Conservation (phyloP, 1,284 basidiomycete genomes). For the Stereum hirsutum region DNA sequence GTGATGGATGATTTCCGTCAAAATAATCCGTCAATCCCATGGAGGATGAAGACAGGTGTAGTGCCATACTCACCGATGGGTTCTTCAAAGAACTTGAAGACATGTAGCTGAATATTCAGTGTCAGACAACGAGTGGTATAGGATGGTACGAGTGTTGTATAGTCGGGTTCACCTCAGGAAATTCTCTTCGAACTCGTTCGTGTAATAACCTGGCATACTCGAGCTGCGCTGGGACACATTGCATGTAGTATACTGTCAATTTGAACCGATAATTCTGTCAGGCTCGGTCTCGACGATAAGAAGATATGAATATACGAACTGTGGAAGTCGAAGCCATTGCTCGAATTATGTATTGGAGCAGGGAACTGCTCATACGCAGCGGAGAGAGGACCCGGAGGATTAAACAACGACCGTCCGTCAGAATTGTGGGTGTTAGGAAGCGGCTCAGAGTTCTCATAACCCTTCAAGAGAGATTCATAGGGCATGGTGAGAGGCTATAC, state of each 20-base stretch:
- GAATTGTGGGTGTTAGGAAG: constrained; percentile 39
- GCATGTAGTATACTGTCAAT: constrained; percentile 69
- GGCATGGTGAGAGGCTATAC: too few species aligned
- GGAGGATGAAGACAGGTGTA: background rate
- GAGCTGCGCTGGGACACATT: constrained; percentile 30
- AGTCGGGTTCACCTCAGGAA: constrained; percentile 57
- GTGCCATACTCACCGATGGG: constrained; percentile 39
- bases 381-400: constrained; percentile 34
- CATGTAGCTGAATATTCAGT: constrained; percentile 39
- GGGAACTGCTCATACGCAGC: constrained; percentile 45
- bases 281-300: too few species aligned
- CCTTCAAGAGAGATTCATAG: constrained; percentile 31
- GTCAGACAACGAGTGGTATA: background rate
- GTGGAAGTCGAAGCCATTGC: constrained; percentile 63
- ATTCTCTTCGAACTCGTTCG: constrained; percentile 55
- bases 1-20: too few species aligned
- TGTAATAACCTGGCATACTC: constrained; percentile 52
- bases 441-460: constrained; percentile 37
- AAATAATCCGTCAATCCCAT: background rate
- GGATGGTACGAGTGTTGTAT: background rate
- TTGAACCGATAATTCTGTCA: constrained; percentile 1
- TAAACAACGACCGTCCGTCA: constrained; percentile 52
- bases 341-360: constrained; percentile 37
- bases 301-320: constrained; percentile 34
- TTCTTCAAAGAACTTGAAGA: constrained; percentile 56